These are phyloP conservation scores for Solanum virginianum DNA, from an alignment of 257 asterid species.

Conservation along the genomic window DNA sequence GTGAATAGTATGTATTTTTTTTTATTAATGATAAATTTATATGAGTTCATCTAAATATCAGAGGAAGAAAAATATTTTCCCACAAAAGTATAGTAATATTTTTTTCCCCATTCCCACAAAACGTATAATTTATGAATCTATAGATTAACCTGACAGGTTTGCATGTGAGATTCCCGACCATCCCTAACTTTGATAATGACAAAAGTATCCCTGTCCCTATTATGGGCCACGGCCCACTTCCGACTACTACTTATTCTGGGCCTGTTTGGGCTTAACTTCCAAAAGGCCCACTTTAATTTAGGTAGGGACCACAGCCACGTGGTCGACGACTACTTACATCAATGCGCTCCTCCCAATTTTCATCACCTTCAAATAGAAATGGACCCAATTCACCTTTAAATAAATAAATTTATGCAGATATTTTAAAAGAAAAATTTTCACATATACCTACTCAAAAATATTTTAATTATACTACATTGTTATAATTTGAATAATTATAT, in stretches of 20 bases:
- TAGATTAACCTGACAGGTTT: background rate
- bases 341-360: background rate
- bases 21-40: background rate
- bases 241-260: background rate
- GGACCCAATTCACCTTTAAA: background rate
- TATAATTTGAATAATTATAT: too few species aligned
- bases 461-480: too few species aligned
- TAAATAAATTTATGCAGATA: too few species aligned
- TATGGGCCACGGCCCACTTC: background rate
- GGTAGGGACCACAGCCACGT: background rate
- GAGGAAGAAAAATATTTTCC: background rate
- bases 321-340: background rate
- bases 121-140: background rate
- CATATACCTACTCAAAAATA: too few species aligned
- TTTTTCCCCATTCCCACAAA: background rate
- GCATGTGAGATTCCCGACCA: conserved; percentile 9
- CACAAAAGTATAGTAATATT: too few species aligned
- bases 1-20: background rate
- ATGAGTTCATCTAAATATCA: background rate
- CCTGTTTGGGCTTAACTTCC: background rate
- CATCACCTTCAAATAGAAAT: background rate
- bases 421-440: too few species aligned
- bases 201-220: background rate
- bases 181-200: background rate
- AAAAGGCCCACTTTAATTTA: background rate